Base-by-base conservation (phyloP, 345 rosid species). In the Populus davidiana region DNA sequence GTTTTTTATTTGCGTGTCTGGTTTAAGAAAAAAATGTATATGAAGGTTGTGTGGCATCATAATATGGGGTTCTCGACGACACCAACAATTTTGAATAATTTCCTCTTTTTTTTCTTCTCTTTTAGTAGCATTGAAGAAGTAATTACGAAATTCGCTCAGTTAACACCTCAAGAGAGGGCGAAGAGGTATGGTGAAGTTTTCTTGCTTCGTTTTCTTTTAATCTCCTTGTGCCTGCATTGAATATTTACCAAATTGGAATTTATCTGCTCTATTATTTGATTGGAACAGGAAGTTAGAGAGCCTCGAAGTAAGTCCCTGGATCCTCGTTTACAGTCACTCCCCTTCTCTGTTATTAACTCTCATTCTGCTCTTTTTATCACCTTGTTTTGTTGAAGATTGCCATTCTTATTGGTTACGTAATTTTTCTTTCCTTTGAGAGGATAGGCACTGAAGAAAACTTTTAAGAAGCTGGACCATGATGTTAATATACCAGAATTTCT, bases 381-480 rank as follows among this genome's bases (percentile, higher is more conserved):
- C 38, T 72, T 11, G 7, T 36, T 44, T 67, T n/a, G 13, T 49
- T n/a, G 27, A 10, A 20, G 66, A 9, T 21, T 18, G 25, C 13
- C 44, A 1, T 56, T 27, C 20, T 69, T 49, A 1, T 68, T 33
- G 39, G 43, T 67, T 65, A 44, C 39, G n/a, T 11, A 27, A 63
- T 31, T 5, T 70, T 64, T 33, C 47, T 78, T 78, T 54, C 52
- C 44, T 43, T 78, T 64, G 78, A 56, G 85, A 71, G 77, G 74
- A 47, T 70, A 79, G 85, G 85, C 78, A 5, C 39, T 82, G 16
- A 82, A 79, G 68, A 82, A 79, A 47, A 82, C 85, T 8, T 79
- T 82, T 63, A 67, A 67, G 75, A 82, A 82, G 79, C 73, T 82
- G 82, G 82, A 82, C 67, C 80, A 82, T 72, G 82, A 82, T 43